Base-by-base conservation (phyloP, 2,329 filamentous ascomycete species). In the Xylariales sp. region DNA sequence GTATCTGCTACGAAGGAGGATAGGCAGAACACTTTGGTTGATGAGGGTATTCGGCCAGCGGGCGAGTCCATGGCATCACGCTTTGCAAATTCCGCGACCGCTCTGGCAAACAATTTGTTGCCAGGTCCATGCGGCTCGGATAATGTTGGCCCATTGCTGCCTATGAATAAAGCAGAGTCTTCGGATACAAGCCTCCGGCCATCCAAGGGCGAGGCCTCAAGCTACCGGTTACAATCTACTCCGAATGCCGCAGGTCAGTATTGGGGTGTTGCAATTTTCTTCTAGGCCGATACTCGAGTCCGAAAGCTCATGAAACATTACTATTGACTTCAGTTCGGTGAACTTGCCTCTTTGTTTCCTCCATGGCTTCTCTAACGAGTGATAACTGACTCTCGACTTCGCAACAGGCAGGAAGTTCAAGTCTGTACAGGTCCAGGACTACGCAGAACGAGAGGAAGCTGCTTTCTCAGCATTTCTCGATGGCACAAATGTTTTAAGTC, bases 381-480 rank as follows among this genome's bases (percentile, higher is more conserved):
- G n/a, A n/a, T n/a, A n/a, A n/a, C n/a, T n/a, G n/a, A n/a, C n/a
- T n/a, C n/a, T n/a, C n/a, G n/a, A n/a, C n/a, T n/a, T n/a, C 24
- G 33, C 21, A 24, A 11, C 31, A 3, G 37, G 47, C 18, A 45
- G 43, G 20, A 48, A 47, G 22, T 55, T 68, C 42, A 59, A 50
- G 38, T 51, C 55, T 19, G 40, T 51, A 9, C 52, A 58, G 11
- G 40, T 49, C 2, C 53, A 57, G 19, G 50, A 53, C 34, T 58
- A 63, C 31, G 46, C 52, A 10, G 52, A 50, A 5, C 47, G 37
- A 11, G 56, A 62, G 31, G 64, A 68, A 44, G 52, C 54, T 3
- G 54, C 54, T 1, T 69, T 69, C 42, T 55, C 63, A 2, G 50
- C 49, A 2, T 70, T 69, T 40, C 46, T 68, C 25, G 57, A 63